Evolutionary conservation across 2,329 filamentous ascomycete species (phyloP).

Genomic region (Scytalidium sp.): DNA sequence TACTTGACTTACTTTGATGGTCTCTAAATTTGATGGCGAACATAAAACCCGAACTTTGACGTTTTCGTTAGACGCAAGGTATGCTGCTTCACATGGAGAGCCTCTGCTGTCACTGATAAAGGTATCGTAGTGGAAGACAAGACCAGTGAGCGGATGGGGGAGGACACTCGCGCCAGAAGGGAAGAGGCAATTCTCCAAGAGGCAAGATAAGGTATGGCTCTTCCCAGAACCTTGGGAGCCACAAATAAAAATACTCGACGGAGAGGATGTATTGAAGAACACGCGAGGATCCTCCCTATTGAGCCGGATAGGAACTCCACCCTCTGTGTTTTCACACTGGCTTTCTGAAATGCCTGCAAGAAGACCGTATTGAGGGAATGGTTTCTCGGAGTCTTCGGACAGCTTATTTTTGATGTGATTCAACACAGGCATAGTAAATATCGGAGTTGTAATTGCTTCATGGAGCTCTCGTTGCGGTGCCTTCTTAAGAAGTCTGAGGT

Average conservation of each 20-base stretch:
- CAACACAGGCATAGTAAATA: constrained; percentile 19
- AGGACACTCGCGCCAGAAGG: constrained; percentile 37
- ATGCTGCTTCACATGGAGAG: constrained; percentile 50
- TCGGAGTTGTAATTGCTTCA: constrained; percentile 9
- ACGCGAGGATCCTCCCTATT: constrained; percentile 26
- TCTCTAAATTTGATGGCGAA: constrained; percentile 42
- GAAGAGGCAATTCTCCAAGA: constrained; percentile 48
- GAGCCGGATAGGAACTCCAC: not conserved
- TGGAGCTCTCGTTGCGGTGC: not conserved
- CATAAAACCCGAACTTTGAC: constrained; percentile 50
- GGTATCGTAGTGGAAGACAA: constrained; percentile 56
- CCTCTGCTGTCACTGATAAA: constrained; percentile 34
- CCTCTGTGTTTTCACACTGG: not conserved
- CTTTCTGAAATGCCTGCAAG: constrained; percentile 15
- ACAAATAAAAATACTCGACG: constrained; percentile 60
- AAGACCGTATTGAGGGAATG: constrained; percentile 22
- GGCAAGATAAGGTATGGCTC: constrained; percentile 55
- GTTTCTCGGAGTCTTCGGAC: not conserved
- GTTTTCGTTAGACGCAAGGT: constrained; percentile 41
- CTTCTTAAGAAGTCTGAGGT: not conserved
- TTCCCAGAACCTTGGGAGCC: constrained; percentile 62
- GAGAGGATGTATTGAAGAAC: constrained; percentile 50
- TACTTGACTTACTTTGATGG: constrained; percentile 30
- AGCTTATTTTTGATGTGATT: constrained; percentile 3
- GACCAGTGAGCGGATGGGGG: constrained; percentile 43